Evolutionary conservation across 257 asterid genomes (phyloP).

Genomic region (Nicotiana attenuata): DNA sequence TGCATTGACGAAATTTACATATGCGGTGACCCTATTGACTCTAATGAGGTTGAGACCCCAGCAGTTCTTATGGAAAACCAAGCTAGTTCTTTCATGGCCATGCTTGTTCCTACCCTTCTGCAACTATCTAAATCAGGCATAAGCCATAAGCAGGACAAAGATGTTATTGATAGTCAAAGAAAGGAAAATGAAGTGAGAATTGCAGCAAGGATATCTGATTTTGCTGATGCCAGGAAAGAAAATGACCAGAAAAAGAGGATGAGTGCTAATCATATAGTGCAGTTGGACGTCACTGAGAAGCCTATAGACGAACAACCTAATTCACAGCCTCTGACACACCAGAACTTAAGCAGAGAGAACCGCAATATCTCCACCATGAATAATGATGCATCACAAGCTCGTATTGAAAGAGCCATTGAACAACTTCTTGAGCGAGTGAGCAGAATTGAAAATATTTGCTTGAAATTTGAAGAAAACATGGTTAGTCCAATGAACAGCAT

Average conservation of each 20-base stretch:
- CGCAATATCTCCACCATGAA: not conserved
- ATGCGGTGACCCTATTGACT: slow-evolving; percentile 54
- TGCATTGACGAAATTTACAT: slow-evolving; percentile 71
- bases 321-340: slow-evolving; percentile 15
- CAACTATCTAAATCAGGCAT: slow-evolving; percentile 67
- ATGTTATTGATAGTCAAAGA: slow-evolving; percentile 36
- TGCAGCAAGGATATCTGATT: slow-evolving; percentile 20
- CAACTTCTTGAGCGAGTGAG: slow-evolving; percentile 66
- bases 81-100: slow-evolving; percentile 68
- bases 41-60: slow-evolving; percentile 43
- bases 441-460: slow-evolving; percentile 73
- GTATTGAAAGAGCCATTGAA: slow-evolving; percentile 56
- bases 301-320: slow-evolving; percentile 29
- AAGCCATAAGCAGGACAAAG: slow-evolving; percentile 31
- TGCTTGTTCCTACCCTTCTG: slow-evolving; percentile 83
- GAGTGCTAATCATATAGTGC: slow-evolving; percentile 25
- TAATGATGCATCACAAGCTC: slow-evolving; percentile 20
- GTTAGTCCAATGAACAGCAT: slow-evolving; percentile 74
- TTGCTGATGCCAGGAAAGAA: slow-evolving; percentile 20
- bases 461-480: slow-evolving; percentile 83
- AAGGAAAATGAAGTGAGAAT: slow-evolving; percentile 33
- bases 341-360: slow-evolving; percentile 1
- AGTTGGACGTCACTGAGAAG: slow-evolving; percentile 28
- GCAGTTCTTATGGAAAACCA: slow-evolving; percentile 35
- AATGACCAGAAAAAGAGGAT: slow-evolving; percentile 14